Base-by-base conservation (phyloP, 1,284 basidiomycete genomes). In the Wolfiporia cocos region DNA sequence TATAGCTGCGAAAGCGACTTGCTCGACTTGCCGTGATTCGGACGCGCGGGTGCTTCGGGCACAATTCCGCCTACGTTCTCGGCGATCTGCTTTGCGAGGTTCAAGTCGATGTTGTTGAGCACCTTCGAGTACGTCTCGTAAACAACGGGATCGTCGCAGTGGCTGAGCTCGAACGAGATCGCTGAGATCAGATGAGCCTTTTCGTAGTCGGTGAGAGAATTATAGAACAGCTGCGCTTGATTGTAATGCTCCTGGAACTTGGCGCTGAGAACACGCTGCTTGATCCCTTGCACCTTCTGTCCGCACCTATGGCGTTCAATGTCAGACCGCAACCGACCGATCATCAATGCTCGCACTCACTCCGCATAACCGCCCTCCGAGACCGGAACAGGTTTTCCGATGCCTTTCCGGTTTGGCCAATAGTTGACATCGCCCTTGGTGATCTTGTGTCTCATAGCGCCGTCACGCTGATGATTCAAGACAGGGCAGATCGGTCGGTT, bases 401-500 rank as follows among this genome's bases (percentile, higher is more conserved):
- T 61, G 28, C 73, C 64, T 36, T 74, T 71, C 9, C 89, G 76
- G 59, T 92, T 91, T 0, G 81, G 88, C 71, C 71, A 85, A 58
- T 84, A 91, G 60, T 90, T 87, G 53, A 83, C 60, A 6, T 57
- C 64, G 18, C 80, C 72, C 48, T 77, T 78, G 17, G 72, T 68
- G 49, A 87, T 87, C 28, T 64, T 73, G 49, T 76, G 73, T 34
- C 78, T 69, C 47, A 64, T 60, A 43, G 69, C 58, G 1, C 89
- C 88, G 53, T 86, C 86, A 21, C 85, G 76, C 43, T 83, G 72
- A 46, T 78, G 75, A 54, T 80, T 88, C 61, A 84, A 65, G 35
- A 90, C 80, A 0, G 89, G 89, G 53, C 89, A 92, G 2, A 90
- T 64, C 1, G 88, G 85, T 30, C 81, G 72, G 60, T 92, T 92